Percentiles rank a stretch among this genome's conserved stretches.
phyloP scores from a whole-genome alignment of 768 basidiomycete genomes.

The Pleurotus giganteus region DNA sequence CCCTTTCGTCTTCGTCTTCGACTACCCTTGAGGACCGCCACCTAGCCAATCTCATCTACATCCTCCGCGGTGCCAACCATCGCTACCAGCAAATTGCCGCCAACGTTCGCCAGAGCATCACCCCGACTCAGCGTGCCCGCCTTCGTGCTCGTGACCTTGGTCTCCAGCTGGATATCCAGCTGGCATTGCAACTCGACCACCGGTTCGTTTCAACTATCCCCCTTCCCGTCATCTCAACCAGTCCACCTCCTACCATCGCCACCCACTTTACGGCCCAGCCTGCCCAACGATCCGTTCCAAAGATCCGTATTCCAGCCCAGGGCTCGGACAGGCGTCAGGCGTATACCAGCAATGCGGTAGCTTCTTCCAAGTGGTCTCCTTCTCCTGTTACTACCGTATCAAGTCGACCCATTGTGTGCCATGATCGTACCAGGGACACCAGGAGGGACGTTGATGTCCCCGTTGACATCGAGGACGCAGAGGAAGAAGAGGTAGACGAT shows the following conservation, averaged over 20 bases:
- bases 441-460: slow-evolving; percentile 1
- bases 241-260: slow-evolving; percentile 10
- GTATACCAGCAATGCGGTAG: not conserved
- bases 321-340: slow-evolving; percentile 7
- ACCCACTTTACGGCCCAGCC: slow-evolving; percentile 14
- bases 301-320: slow-evolving; percentile 6
- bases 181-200: slow-evolving; percentile 38
- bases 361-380: slow-evolving; percentile 2
- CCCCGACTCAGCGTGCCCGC: slow-evolving; percentile 45
- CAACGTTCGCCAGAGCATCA: slow-evolving; percentile 30
- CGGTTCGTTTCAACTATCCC: slow-evolving; percentile 37
- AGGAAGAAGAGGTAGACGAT: slow-evolving; percentile 14
- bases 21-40: slow-evolving; percentile 22
- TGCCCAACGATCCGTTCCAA: slow-evolving; percentile 11
- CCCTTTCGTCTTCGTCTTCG: not conserved
- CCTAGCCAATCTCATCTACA: slow-evolving; percentile 35
- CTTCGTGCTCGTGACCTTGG: slow-evolving; percentile 42
- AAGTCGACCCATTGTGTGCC: not conserved
- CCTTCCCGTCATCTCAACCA: slow-evolving; percentile 27
- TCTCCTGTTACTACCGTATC: not conserved
- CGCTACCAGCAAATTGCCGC: slow-evolving; percentile 38
- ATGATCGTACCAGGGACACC: slow-evolving; percentile 1
- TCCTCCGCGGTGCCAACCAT: slow-evolving; percentile 42
- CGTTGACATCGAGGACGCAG: not conserved
- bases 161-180: slow-evolving; percentile 41